Percentiles rank a stretch among this genome's conserved stretches.
These are phyloP conservation scores for Hypoxylon lienhwacheense DNA, from an alignment of 495 filamentous ascomycete species.

Conservation along the genomic window DNA sequence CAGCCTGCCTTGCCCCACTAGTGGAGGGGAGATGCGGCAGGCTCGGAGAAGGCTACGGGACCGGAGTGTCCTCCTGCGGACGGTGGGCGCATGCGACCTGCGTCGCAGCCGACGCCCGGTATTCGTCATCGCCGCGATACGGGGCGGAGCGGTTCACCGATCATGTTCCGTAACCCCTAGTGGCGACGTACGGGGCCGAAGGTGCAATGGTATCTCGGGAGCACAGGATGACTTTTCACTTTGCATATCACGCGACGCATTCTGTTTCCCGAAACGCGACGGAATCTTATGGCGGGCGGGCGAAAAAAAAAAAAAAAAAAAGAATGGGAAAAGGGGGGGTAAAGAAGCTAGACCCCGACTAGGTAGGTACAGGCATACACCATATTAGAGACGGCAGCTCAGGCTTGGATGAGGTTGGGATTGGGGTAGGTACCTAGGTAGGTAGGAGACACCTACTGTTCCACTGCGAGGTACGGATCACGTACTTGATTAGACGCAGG, in stretches of 20 bases:
- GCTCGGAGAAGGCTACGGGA: conserved; percentile 11
- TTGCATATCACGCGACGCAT: background rate
- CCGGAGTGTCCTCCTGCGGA: background rate
- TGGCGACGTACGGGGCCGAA: conserved; percentile 4
- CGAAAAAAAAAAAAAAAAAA: too few relatives aligned
- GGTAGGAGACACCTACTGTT: too few relatives aligned
- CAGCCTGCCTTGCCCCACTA: conserved; percentile 25
- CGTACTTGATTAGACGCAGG: too few relatives aligned
- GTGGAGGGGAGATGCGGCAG: conserved; percentile 20
- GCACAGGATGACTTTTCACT: conserved; percentile 31
- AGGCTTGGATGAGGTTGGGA: conserved; percentile 26
- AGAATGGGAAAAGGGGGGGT: too few relatives aligned
- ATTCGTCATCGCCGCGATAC: background rate
- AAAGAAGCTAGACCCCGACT: conserved; percentile 13
- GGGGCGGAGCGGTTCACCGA: background rate
- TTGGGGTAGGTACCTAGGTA: too few relatives aligned
- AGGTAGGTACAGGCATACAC: conserved; percentile 8
- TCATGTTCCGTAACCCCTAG: conserved; percentile 13
- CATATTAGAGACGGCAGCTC: conserved; percentile 34
- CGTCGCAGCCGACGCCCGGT: conserved; percentile 14
- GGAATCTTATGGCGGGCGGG: too few relatives aligned
- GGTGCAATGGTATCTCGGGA: conserved; percentile 32
- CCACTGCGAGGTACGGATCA: too few relatives aligned
- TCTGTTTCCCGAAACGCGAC: background rate
- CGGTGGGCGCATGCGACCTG: background rate